Percentiles rank a stretch among this genome's conserved stretches.
Conservation (phyloP, 2,329 filamentous ascomycete genomes). For the Aspergillus sp. region DNA sequence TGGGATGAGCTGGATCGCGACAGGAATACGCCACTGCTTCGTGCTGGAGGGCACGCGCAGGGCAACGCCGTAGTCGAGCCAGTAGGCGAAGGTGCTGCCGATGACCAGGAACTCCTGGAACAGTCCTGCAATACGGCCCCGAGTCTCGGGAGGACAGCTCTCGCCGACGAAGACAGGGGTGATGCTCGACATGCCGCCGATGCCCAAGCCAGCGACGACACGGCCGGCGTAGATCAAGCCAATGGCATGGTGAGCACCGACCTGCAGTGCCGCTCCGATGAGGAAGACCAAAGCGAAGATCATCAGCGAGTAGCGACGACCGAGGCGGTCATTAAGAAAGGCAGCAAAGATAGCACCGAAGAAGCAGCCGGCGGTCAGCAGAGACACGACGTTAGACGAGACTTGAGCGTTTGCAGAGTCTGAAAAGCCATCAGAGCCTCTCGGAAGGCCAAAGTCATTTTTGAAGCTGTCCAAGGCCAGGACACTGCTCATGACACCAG, state of each 20-base stretch:
- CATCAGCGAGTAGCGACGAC: conserved; percentile 36
- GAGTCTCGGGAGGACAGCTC: conserved; percentile 29
- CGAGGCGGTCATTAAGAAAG: conserved; percentile 33
- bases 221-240: conserved; percentile 37
- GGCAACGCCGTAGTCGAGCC: conserved; percentile 52
- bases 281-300: conserved; percentile 32
- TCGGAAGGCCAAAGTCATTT: conserved; percentile 38
- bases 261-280: conserved; percentile 34
- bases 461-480: conserved; percentile 41
- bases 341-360: conserved; percentile 38
- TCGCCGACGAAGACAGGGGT: conserved; percentile 38
- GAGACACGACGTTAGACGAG: conserved; percentile 37
- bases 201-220: conserved; percentile 35
- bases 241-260: conserved; percentile 28
- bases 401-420: conserved; percentile 32
- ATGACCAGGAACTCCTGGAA: conserved; percentile 40
- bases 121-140: conserved; percentile 34
- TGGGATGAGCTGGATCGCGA: conserved; percentile 53
- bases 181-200: conserved; percentile 39
- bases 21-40: conserved; percentile 54
- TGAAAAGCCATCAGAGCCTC: conserved; percentile 30
- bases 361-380: conserved; percentile 39
- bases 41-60: conserved; percentile 43
- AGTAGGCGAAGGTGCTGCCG: conserved; percentile 50
- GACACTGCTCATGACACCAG: conserved; percentile 42